Conservation (phyloP, 129 eudicot species). For the Chrysanthemum makinoi region DNA sequence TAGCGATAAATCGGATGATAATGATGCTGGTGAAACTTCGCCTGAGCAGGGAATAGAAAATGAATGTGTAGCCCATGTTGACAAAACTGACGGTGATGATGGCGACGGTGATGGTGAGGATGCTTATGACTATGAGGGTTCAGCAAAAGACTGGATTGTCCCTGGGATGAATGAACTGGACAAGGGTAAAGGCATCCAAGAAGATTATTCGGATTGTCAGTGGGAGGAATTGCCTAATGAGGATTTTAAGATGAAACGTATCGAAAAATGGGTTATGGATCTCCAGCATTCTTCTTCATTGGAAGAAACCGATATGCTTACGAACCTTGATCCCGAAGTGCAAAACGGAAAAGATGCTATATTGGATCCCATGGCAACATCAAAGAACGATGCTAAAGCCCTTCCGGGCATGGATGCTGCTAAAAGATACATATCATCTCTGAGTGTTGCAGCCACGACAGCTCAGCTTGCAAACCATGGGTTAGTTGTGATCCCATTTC, state of each 20-base stretch:
- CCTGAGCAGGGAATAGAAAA: slow-evolving; percentile 36
- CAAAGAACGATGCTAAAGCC: slow-evolving; percentile 45
- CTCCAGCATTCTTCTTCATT: slow-evolving; percentile 67
- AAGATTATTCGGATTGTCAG: slow-evolving; percentile 41
- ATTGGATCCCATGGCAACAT: slow-evolving; percentile 37
- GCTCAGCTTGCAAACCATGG: slow-evolving; percentile 94
- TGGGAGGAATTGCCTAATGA: slow-evolving; percentile 47
- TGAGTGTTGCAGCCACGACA: slow-evolving; percentile 59
- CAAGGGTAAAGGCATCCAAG: slow-evolving; percentile 32
- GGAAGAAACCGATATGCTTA: slow-evolving; percentile 48
- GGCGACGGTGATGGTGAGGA: slow-evolving; percentile 41
- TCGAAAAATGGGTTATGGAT: slow-evolving; percentile 86
- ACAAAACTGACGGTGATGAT: slow-evolving; percentile 39
- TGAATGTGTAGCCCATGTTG: slow-evolving; percentile 30
- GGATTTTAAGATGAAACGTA: slow-evolving; percentile 70
- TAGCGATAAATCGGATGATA: slow-evolving; percentile 30
- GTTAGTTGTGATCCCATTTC: slow-evolving; percentile 77
- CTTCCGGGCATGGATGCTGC: slow-evolving; percentile 72
- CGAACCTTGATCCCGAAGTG: slow-evolving; percentile 29
- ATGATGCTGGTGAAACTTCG: slow-evolving; percentile 29
- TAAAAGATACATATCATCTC: slow-evolving; percentile 79
- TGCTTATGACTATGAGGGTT: slow-evolving; percentile 55
- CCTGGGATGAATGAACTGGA: slow-evolving; percentile 58
- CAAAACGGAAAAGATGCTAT: slow-evolving; percentile 24
- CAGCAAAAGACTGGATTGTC: slow-evolving; percentile 88